These are phyloP conservation scores for Claviceps humidiphila DNA, from an alignment of 2,329 filamentous ascomycete genomes.

Conservation along the genomic window DNA sequence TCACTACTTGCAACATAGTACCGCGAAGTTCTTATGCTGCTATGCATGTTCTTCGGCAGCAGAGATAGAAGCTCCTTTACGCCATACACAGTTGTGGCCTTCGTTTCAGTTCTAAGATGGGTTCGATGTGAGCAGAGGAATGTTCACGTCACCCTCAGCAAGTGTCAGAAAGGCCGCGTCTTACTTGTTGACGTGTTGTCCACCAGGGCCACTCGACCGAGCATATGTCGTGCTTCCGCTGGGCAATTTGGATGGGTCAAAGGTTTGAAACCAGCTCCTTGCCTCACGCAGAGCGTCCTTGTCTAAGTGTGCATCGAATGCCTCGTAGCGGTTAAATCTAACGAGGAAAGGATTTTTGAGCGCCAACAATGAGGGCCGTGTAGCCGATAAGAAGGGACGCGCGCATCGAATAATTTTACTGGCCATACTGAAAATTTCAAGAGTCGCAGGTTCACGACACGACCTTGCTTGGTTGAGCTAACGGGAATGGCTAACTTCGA, in stretches of 20 bases:
- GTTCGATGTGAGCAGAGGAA: background rate
- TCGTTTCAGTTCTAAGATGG: constrained; percentile 42
- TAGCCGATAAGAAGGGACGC: background rate
- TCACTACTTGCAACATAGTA: constrained; percentile 41
- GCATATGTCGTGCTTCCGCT: constrained; percentile 39
- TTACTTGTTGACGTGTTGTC: constrained; percentile 51
- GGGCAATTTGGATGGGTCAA: constrained; percentile 31
- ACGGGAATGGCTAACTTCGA: background rate
- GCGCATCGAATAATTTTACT: background rate
- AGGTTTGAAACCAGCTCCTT: constrained; percentile 35
- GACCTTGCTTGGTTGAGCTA: background rate
- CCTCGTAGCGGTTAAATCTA: constrained; percentile 27
- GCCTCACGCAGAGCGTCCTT: constrained; percentile 36
- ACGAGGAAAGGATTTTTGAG: background rate
- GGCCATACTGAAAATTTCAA: background rate
- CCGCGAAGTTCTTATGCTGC: constrained; percentile 33
- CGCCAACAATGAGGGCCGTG: background rate
- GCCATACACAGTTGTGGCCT: constrained; percentile 41
- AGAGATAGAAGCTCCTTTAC: constrained; percentile 30
- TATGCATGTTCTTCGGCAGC: constrained; percentile 35
- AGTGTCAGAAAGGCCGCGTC: constrained; percentile 7
- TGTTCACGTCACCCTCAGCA: constrained; percentile 13
- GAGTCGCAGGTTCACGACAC: background rate
- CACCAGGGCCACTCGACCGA: constrained; percentile 47
- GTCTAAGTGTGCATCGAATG: constrained; percentile 37